Base-by-base conservation (phyloP, 106 monocot species). In the Phalaenopsis aphrodite region DNA sequence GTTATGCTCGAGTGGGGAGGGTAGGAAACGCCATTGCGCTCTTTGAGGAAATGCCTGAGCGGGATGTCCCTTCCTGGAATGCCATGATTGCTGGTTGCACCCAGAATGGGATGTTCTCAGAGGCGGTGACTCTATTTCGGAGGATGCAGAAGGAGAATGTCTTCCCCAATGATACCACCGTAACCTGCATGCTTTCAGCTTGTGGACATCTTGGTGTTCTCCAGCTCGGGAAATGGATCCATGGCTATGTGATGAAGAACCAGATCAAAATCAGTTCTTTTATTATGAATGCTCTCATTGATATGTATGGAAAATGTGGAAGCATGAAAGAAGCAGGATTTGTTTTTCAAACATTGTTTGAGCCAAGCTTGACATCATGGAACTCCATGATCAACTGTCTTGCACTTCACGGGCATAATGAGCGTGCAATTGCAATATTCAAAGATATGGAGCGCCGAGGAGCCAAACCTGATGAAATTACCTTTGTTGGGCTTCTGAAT, bases 281-380 rank as follows among this genome's bases (percentile, higher is more conserved):
- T 56, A 89, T 99, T 23, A 83, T 84, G 36, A 99, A 99, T 78
- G 90, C 88, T 2, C 84, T 99, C 3, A 68, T 95, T 4, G 98
- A 99, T 85, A 87, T 99, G 90, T 99, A 99, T 74, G 98, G 98
- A 4, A 99, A 94, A 84, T 99, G 98, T 48, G 98, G 98, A 5
- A 87, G 85, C 81, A 80, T 99, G 85, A 81, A 75, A 41, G 81
- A 85, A 61, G 98, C 91, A 0, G 85, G 83, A 39, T 85, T 82
- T 81, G 78, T 95, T 16, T 99, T 94, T 39, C 58, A 83, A 42
- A 23, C 11, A 37, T 81, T 81, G 37, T 56, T 84, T 8, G 83
- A 86, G n/a, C 86, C 74, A 75, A 90, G 81, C 78, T 68, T 95
- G 56, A 92, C 85, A 0, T 72, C 89, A 2, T 99, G 98, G 94